Evolutionary conservation across 2,329 filamentous ascomycete species (phyloP).

Genomic region (Fragosphaeria purpurea): DNA sequence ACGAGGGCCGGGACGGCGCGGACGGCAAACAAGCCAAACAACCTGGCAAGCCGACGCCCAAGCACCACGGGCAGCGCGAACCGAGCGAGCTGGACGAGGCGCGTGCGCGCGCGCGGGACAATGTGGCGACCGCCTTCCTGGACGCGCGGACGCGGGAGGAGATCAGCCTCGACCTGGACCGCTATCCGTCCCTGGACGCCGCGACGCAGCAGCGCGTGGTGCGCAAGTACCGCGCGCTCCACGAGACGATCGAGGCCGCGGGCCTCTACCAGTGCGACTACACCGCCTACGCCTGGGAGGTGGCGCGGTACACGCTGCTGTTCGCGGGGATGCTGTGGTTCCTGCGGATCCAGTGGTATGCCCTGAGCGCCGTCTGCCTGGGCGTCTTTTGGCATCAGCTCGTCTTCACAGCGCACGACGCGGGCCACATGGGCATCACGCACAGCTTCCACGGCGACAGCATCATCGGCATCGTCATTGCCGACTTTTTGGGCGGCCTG

Average conservation of each 20-base stretch:
- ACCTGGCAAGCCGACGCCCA: too few relatives aligned
- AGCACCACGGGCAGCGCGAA: too few relatives aligned
- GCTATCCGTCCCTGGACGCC: constrained; percentile 69
- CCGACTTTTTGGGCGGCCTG: constrained; percentile 79
- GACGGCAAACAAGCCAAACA: not conserved
- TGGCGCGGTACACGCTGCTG: constrained; percentile 59
- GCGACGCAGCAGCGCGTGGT: constrained; percentile 67
- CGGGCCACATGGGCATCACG: constrained; percentile 95
- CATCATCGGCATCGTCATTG: constrained; percentile 79
- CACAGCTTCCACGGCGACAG: constrained; percentile 78
- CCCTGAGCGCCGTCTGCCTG: constrained; percentile 60
- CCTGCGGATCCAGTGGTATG: constrained; percentile 56
- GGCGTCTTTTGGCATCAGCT: constrained; percentile 90
- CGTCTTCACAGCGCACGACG: constrained; percentile 88
- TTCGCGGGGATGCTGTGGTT: constrained; percentile 52
- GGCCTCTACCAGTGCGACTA: constrained; percentile 83
- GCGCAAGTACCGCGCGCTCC: constrained; percentile 68
- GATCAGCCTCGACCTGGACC: constrained; percentile 64
- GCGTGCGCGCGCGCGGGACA: not conserved
- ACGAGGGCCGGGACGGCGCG: not conserved
- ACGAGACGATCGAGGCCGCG: constrained; percentile 60
- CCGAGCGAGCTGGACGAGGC: too few relatives aligned
- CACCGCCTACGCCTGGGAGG: constrained; percentile 65
- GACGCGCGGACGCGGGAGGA: constrained; percentile 65
- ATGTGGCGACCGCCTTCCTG: constrained; percentile 46